These are phyloP conservation scores for Carpinus fangiana DNA, from an alignment of 306 rosid species.

Conservation along the genomic window DNA sequence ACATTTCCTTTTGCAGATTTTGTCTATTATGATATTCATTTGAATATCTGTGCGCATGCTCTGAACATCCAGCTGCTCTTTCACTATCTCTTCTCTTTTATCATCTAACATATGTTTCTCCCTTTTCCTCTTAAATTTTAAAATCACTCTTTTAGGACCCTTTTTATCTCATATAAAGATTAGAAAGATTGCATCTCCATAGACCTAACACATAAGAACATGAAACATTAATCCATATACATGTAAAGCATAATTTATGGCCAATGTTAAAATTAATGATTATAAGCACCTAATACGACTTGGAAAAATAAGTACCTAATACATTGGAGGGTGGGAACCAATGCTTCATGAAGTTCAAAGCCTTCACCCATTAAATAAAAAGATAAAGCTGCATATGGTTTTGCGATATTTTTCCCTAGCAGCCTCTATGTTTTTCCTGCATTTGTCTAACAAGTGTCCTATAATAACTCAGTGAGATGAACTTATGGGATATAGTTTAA, in stretches of 20 bases:
- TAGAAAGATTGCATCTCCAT: neutral
- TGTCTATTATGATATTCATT: neutral
- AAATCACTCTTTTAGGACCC: neutral
- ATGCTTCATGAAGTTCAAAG: neutral
- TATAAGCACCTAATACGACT: neutral
- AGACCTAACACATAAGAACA: neutral
- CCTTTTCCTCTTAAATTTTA: neutral
- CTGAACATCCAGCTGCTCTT: neutral
- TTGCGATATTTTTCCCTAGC: neutral
- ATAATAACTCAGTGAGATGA: no score
- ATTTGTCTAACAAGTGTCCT: no score
- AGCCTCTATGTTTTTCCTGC: neutral
- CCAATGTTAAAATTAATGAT: neutral
- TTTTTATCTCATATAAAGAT: neutral
- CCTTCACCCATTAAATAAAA: neutral
- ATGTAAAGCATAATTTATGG: neutral
- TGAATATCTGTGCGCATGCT: neutral
- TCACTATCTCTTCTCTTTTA: neutral
- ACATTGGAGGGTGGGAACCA: neutral
- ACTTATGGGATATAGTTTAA: no score
- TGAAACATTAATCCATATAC: neutral
- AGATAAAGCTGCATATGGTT: neutral
- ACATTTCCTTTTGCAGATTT: conserved; percentile 10
- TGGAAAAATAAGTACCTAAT: neutral
- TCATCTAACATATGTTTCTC: neutral